These are phyloP conservation scores for Dioszegia hungarica DNA, from an alignment of 768 basidiomycete genomes.

Conservation along the genomic window DNA sequence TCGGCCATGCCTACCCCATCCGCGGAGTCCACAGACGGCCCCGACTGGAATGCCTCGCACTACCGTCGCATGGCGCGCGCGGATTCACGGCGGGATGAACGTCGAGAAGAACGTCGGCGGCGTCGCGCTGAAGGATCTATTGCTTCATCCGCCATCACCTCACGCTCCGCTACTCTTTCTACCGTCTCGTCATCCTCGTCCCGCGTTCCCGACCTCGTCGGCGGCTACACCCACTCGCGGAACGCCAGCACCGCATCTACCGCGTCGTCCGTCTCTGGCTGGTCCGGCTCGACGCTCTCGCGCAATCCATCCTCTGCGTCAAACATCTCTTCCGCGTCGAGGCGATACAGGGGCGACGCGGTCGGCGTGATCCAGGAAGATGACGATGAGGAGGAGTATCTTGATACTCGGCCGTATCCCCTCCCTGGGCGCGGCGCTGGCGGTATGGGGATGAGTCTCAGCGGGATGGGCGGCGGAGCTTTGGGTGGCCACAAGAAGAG, in stretches of 20 bases:
- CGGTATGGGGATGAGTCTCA: neutral
- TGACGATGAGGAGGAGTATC: slow-evolving; percentile 35
- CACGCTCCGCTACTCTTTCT: slow-evolving; percentile 13
- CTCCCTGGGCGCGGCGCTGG: neutral
- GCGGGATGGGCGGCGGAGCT: neutral
- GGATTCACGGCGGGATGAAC: slow-evolving; percentile 39
- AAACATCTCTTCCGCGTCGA: slow-evolving; percentile 14
- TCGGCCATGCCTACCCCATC: slow-evolving; percentile 15
- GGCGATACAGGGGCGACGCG: slow-evolving; percentile 19
- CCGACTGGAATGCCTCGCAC: slow-evolving; percentile 41
- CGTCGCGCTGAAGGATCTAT: slow-evolving; percentile 27
- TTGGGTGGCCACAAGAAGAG: neutral
- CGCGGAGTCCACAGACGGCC: neutral
- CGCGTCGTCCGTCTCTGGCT: slow-evolving; percentile 19
- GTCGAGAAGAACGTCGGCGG: slow-evolving; percentile 31
- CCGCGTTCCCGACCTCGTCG: slow-evolving; percentile 39
- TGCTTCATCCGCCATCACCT: slow-evolving; percentile 20
- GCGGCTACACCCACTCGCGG: slow-evolving; percentile 31
- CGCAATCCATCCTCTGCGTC: slow-evolving; percentile 30
- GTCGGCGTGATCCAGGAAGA: slow-evolving; percentile 36
- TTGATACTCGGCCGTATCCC: slow-evolving; percentile 10
- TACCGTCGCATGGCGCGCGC: slow-evolving; percentile 43
- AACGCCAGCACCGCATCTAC: slow-evolving; percentile 27
- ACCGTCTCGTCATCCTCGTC: slow-evolving; percentile 26
- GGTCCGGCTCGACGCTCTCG: slow-evolving; percentile 19